These are phyloP conservation scores for Colletotrichum sp. DNA, from an alignment of 2,329 filamentous ascomycete genomes.

Conservation along the genomic window DNA sequence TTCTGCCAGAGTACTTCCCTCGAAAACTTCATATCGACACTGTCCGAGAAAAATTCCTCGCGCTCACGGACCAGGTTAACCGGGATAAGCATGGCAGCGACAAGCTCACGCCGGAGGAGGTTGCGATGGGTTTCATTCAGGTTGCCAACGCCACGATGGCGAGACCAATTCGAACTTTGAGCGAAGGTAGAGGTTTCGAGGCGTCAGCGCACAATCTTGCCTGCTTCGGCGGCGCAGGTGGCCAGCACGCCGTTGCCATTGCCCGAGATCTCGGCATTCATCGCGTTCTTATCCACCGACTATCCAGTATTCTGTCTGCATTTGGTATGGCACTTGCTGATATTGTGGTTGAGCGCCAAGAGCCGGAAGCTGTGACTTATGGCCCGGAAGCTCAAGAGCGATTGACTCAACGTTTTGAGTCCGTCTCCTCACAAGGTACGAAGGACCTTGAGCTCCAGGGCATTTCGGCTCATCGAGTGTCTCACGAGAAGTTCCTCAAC, in stretches of 20 bases:
- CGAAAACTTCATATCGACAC: conserved; percentile 43
- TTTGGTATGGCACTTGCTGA: conserved; percentile 51
- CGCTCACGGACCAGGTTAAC: conserved; percentile 47
- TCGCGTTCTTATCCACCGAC: conserved; percentile 46
- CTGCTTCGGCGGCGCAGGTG: conserved; percentile 39
- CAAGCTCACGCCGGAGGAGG: conserved; percentile 35
- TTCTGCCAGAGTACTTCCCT: conserved; percentile 66
- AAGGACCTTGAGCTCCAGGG: conserved; percentile 28
- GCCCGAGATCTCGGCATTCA: conserved; percentile 45
- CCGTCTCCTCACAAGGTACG: conserved; percentile 34
- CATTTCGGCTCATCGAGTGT: conserved; percentile 38
- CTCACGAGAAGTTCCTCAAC: conserved; percentile 44
- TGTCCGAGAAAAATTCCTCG: conserved; percentile 37
- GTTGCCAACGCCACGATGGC: conserved; percentile 41
- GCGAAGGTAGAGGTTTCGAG: conserved; percentile 39
- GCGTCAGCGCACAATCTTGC: conserved; percentile 37
- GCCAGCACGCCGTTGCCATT: conserved; percentile 48
- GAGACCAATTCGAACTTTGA: conserved; percentile 37
- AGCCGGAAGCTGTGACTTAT: conserved; percentile 35
- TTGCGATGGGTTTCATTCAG: conserved; percentile 39
- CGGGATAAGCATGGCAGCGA: conserved; percentile 27
- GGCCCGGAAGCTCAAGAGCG: conserved; percentile 7
- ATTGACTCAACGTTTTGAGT: conserved; percentile 28
- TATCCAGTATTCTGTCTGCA: conserved; percentile 49
- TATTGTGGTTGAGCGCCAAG: conserved; percentile 43